Evolutionary conservation across 1,284 basidiomycete species (phyloP).

Genomic region (Trametes polyzona): DNA sequence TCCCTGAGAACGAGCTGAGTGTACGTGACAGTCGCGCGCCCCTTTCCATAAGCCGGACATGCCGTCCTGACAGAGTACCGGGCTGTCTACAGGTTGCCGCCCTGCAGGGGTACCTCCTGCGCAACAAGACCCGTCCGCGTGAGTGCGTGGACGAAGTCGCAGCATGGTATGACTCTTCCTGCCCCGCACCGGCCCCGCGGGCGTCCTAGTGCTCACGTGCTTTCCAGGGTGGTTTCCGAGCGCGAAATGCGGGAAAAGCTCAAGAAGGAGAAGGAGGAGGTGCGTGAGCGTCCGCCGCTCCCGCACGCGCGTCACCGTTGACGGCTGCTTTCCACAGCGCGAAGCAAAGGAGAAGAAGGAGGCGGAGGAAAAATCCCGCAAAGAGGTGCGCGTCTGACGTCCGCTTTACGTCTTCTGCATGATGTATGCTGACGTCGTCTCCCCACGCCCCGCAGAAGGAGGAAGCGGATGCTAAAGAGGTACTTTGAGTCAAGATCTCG

Average conservation of each 20-base stretch:
- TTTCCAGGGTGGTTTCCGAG: conserved; percentile 65
- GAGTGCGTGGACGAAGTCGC: conserved; percentile 80
- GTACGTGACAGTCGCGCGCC: conserved; percentile 48
- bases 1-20: conserved; percentile 82
- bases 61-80: conserved; percentile 2
- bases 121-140: conserved; percentile 82
- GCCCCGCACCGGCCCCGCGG: conserved; percentile 7
- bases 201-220: conserved; percentile 14
- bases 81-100: conserved; percentile 69
- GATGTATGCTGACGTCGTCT: conserved; percentile 15
- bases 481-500: conserved; percentile 19
- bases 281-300: conserved; percentile 30
- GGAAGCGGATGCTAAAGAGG: conserved; percentile 48
- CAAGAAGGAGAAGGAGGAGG: conserved; percentile 86
- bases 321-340: conserved; percentile 49
- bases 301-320: conserved; percentile 20
- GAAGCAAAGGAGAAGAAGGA: conserved; percentile 79
- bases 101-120: conserved; percentile 82
- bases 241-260: conserved; percentile 80
- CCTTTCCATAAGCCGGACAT: background rate
- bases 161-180: conserved; percentile 51
- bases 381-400: conserved; percentile 37
- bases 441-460: conserved; percentile 50
- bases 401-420: conserved; percentile 5
- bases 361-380: conserved; percentile 47